Percentiles rank a stretch among this genome's conserved stretches.
Evolutionary conservation across 352 stramenopile genomes (phyloP).

Genomic region (Elongisporangium anandrum): DNA sequence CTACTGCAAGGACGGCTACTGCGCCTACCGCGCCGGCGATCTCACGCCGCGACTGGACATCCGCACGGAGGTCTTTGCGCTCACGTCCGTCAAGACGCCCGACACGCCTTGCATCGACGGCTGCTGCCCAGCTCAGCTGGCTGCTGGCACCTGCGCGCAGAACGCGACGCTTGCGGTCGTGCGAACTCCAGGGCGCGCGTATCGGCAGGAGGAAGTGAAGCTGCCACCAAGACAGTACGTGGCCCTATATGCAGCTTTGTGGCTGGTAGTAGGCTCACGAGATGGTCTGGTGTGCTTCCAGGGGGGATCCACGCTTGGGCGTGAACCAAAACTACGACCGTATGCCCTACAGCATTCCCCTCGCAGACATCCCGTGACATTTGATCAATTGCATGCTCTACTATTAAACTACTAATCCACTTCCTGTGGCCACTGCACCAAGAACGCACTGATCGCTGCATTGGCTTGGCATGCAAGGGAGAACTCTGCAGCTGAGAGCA

Average conservation of each 20-base stretch:
- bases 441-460: conserved; percentile 10
- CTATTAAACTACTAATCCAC: neutral
- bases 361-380: conserved; percentile 50
- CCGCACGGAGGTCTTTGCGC: conserved; percentile 53
- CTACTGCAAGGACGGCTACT: conserved; percentile 83
- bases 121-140: conserved; percentile 31
- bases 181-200: conserved; percentile 33
- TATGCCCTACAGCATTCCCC: conserved; percentile 73
- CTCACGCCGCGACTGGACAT: conserved; percentile 47
- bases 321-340: conserved; percentile 75
- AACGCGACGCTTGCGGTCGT: conserved; percentile 41
- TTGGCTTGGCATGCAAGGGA: conserved; percentile 9
- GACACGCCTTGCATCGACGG: conserved; percentile 59
- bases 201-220: conserved; percentile 49
- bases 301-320: conserved; percentile 57
- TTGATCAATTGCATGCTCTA: neutral
- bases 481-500: conserved; percentile 15
- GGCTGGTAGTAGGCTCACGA: neutral
- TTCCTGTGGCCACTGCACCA: conserved; percentile 8
- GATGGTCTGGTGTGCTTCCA: conserved; percentile 9
- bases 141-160: conserved; percentile 31
- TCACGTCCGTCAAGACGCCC: conserved; percentile 46
- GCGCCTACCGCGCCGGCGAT: conserved; percentile 52
- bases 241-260: conserved; percentile 1
- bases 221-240: conserved; percentile 53